Base-by-base conservation (phyloP, 345 rosid species). In the Corymbia maculata region DNA sequence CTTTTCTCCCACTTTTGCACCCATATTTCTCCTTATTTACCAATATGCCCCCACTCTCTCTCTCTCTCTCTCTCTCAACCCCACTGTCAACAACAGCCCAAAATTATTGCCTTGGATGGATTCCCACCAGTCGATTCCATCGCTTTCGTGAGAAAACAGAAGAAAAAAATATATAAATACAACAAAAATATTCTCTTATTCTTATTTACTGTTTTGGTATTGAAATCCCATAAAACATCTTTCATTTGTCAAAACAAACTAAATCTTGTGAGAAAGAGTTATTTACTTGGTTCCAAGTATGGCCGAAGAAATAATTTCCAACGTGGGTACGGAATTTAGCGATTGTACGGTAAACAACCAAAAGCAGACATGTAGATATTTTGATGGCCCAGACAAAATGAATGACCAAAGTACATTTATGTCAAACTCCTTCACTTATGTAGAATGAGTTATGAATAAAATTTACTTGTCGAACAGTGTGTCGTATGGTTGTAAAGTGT, bases 1-100 rank as follows among this genome's bases (percentile, higher is more conserved):
- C 9, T 42, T 13, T 51, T 82, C 85, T 9, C 24, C 52, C 32
- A 79, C 10, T 55, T 70, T 86, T 42, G 59, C 61, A 10, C 88
- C 6, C 2, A 5, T 59, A 45, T 17, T 42, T 32, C 26, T 21
- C 21, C n/a, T 42, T 89, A 84, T 88, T 91, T 92, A 92, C 94
- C 3, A 24, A 59, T 86, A 24, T 55, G 88, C 26, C 90, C 89
- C 44, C 4, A 2, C 47, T 4, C 42, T 36, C 59, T 24, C 22
- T 17, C n/a, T 52, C 59, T 30, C 30, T 16, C 87, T 44, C 75
- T 22, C 16, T 14, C 7, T 11, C 80, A 32, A 5, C 26, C 1
- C 32, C 32, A 13, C 75, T 19, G 42, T 47, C 80, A 1, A 3
- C 13, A 6, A 36, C 47, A 5, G 14, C 44, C 82, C 22, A 36